Base-by-base conservation (phyloP, 352 stramenopile genomes). In the Aphanomyces astaci region DNA sequence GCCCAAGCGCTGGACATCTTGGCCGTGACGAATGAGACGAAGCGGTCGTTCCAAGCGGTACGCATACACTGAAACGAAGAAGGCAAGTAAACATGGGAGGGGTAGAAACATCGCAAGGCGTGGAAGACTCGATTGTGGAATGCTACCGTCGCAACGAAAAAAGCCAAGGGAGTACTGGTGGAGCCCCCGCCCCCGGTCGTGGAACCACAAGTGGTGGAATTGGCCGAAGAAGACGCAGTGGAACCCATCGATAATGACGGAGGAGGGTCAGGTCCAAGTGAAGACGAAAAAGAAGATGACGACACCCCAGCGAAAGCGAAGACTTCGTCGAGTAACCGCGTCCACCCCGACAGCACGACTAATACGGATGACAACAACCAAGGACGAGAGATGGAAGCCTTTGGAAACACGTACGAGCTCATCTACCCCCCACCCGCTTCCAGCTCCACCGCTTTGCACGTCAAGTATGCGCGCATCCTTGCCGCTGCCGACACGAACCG, bases 121-220 rank as follows among this genome's bases (percentile, higher is more conserved):
- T 82, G 76, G 74, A 71, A 66, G 0, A 75, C 77, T 45, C 67
- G 76, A 22, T 64, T 82, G 2, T 82, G 76, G 76, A 63, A 54
- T 43, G 36, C 36, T 15, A 43, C 36, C 22, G 70, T 52, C 15
- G 59, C 55, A 25, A 39, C 9, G 39, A 63, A 31, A 63, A 67
- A 13, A 10, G 55, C 46, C 2, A 63, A 70, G 22, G n/a, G n/a
- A 46, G 13, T 0, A 22, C 19, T 46, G 24, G 22, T 22, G n/a
- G 19, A n/a, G 53, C 33, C 48, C 48, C 24, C 33, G 36, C 51
- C 51, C n/a, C 51, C 51, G 11, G 51, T 32, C n/a, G 24, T 39
- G 7, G 51, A 39, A 5, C 51, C 51, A 59, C 51, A 59, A 39
- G 30, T 32, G 11, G 51, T 59, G 1, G 51, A 59, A 5, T n/a